Evolutionary conservation across 805 yeast species (phyloP).

Genomic region (Kuraishia hungarica): DNA sequence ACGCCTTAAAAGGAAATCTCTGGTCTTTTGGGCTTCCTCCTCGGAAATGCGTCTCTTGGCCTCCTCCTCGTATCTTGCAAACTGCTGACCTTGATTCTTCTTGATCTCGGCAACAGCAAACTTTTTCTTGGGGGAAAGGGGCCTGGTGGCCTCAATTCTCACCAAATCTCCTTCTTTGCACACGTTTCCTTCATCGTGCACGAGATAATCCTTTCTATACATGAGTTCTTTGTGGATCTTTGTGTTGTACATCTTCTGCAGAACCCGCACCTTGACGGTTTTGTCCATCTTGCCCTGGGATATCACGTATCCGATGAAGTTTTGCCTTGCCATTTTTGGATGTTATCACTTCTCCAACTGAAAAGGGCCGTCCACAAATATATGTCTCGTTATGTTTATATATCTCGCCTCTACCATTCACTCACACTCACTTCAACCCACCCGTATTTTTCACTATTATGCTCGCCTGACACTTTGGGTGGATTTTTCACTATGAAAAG

Average conservation of each 20-base stretch:
- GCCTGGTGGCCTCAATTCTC: constrained; percentile 84
- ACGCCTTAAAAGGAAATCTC: constrained; percentile 46
- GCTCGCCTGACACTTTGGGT: neutral
- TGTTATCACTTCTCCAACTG: too few species aligned
- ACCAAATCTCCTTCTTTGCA: constrained; percentile 95
- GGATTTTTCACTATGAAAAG: neutral
- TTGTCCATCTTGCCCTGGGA: constrained; percentile 96
- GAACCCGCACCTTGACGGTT: constrained; percentile 89
- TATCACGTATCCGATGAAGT: constrained; percentile 85
- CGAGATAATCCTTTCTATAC: constrained; percentile 75
- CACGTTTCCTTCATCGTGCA: constrained; percentile 87
- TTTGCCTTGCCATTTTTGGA: constrained; percentile 73
- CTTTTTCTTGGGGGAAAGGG: constrained; percentile 70
- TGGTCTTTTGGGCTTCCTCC: constrained; percentile 56
- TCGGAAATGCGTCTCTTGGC: constrained; percentile 58
- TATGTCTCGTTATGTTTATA: too few species aligned
- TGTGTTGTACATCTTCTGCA: constrained; percentile 64
- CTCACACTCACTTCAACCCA: neutral
- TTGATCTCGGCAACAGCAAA: constrained; percentile 92
- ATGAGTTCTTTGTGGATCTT: constrained; percentile 67
- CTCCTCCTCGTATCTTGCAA: constrained; percentile 66
- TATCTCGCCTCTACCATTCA: too few species aligned
- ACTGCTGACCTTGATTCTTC: constrained; percentile 84
- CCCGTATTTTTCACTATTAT: neutral
- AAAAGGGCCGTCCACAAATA: too few species aligned